These are phyloP conservation scores for Amphirosellinia nigrospora DNA, from an alignment of 495 filamentous ascomycete genomes.

Conservation along the genomic window DNA sequence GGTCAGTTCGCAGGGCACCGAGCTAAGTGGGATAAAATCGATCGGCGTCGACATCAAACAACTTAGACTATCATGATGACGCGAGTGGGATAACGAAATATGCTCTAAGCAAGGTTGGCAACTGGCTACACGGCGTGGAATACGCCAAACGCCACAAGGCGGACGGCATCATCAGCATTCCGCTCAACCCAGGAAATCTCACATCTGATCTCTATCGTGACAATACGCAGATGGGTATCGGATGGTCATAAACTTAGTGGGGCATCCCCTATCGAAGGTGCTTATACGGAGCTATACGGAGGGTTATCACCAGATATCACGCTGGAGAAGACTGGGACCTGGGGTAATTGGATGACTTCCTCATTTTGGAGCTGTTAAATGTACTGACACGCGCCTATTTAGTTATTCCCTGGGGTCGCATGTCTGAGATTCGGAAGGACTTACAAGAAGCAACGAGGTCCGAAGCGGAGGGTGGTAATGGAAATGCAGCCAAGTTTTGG, in stretches of 20 bases:
- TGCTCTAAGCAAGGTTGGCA: slow-evolving; percentile 31
- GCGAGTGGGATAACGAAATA: not conserved
- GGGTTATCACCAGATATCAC: not conserved
- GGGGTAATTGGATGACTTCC: not conserved
- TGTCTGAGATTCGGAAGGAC: not conserved
- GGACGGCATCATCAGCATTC: slow-evolving; percentile 33
- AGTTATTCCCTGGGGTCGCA: not conserved
- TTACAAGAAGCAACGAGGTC: not conserved
- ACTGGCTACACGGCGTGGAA: slow-evolving; percentile 29
- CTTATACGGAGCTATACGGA: slow-evolving; percentile 1
- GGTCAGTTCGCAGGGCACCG: slow-evolving; percentile 29
- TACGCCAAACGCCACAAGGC: slow-evolving; percentile 26
- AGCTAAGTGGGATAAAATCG: slow-evolving; percentile 29
- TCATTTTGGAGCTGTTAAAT: not conserved
- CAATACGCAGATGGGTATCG: not conserved
- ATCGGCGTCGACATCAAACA: slow-evolving; percentile 41
- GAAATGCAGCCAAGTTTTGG: not conserved
- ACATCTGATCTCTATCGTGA: slow-evolving; percentile 37
- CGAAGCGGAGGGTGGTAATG: not conserved
- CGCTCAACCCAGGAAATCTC: slow-evolving; percentile 51
- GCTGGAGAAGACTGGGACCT: not conserved
- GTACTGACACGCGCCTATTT: not conserved
- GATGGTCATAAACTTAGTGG: not conserved
- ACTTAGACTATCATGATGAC: slow-evolving; percentile 30
- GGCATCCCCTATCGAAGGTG: not conserved